These are phyloP conservation scores for Agastache rugosa DNA, from an alignment of 257 asterid genomes.

Conservation along the genomic window DNA sequence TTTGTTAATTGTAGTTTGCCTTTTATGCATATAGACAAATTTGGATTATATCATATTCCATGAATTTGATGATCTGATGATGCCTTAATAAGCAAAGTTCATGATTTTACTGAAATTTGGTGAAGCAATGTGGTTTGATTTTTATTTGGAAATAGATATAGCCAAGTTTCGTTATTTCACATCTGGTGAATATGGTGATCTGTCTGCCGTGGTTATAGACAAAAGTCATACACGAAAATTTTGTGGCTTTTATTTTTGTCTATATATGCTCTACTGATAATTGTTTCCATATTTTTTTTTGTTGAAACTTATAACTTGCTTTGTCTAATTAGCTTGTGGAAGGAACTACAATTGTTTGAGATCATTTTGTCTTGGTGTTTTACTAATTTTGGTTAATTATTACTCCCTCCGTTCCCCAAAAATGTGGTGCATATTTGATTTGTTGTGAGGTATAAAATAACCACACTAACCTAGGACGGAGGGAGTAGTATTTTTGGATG, in stretches of 20 bases:
- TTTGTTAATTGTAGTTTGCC: conserved; percentile 5
- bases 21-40: neutral
- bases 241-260: conserved; percentile 14
- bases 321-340: neutral
- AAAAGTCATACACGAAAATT: neutral
- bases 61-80: neutral
- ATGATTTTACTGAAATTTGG: neutral
- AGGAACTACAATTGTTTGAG: conserved; percentile 5
- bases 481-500: neutral
- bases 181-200: conserved; percentile 15
- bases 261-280: neutral
- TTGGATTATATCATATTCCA: neutral
- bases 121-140: neutral
- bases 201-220: neutral
- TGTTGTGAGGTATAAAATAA: too few species aligned
- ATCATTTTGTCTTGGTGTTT: neutral
- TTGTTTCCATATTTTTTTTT: conserved; percentile 9
- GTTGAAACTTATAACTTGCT: neutral
- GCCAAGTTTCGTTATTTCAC: conserved; percentile 2
- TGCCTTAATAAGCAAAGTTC: neutral
- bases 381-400: neutral
- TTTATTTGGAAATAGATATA: conserved; percentile 2
- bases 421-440: too few species aligned
- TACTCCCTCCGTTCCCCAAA: too few species aligned
- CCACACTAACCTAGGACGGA: too few species aligned